phyloP scores from a whole-genome alignment of 768 basidiomycete genomes.

The Astraeus odoratus region DNA sequence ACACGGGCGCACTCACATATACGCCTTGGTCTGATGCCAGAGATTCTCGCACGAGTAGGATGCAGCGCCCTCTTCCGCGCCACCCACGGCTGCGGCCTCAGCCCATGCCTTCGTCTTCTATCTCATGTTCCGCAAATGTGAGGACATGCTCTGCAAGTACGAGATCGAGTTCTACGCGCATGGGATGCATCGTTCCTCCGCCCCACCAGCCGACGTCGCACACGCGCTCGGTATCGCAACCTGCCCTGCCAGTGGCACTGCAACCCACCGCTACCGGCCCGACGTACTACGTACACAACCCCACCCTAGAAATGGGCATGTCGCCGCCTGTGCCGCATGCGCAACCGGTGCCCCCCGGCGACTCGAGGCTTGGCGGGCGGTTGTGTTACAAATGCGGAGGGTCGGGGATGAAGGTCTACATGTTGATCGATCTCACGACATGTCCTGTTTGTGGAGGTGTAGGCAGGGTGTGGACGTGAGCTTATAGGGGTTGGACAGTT shows the following conservation, averaged over 20 bases:
- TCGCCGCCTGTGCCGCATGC: conserved; percentile 33
- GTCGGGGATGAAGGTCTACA: conserved; percentile 40
- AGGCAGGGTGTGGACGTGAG: conserved; percentile 44
- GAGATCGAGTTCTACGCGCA: not conserved
- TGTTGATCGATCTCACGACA: conserved; percentile 46
- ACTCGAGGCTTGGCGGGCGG: conserved; percentile 61
- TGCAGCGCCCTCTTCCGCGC: conserved; percentile 25
- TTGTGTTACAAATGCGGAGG: conserved; percentile 65
- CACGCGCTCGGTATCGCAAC: conserved; percentile 15
- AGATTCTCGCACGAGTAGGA: conserved; percentile 12
- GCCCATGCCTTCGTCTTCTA: not conserved
- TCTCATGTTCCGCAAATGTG: not conserved
- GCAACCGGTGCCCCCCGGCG: conserved; percentile 51
- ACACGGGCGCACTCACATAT: conserved; percentile 53
- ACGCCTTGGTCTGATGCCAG: conserved; percentile 32
- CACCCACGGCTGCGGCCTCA: conserved; percentile 7
- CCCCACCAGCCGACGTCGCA: conserved; percentile 8
- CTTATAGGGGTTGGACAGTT: not conserved
- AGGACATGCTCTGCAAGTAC: too few species aligned
- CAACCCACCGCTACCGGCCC: not conserved
- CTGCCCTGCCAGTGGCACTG: not conserved
- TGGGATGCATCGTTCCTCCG: not conserved
- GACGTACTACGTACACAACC: conserved; percentile 23
- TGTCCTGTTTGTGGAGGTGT: conserved; percentile 60
- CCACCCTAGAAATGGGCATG: conserved; percentile 8